A percentile compares a stretch with the other conserved stretches of the same genome.
Conservation (phyloP, 2,329 filamentous ascomycete species). For the Leptodontidium sp. region DNA sequence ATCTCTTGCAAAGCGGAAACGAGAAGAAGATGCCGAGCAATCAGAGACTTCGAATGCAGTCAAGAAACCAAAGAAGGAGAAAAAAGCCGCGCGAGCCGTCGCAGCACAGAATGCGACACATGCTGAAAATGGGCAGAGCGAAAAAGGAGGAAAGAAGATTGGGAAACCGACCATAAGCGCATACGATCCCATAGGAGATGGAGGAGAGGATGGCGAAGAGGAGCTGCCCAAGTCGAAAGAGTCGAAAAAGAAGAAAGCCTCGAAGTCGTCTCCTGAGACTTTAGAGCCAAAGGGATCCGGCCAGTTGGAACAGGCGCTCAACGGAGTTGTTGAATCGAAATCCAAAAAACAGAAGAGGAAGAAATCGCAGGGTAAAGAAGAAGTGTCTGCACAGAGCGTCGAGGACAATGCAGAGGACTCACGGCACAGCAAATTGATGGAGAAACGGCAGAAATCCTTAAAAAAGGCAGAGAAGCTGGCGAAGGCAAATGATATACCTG, state of each 20-base stretch:
- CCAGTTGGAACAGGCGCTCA: not conserved
- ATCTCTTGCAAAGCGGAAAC: slow-evolving; percentile 15
- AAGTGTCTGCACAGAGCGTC: slow-evolving; percentile 1
- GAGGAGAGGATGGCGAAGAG: not conserved
- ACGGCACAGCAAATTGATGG: slow-evolving; percentile 56
- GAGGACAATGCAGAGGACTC: slow-evolving; percentile 30
- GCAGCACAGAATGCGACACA: not conserved
- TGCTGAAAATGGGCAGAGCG: not conserved
- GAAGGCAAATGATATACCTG: slow-evolving; percentile 45
- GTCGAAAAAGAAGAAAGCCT: slow-evolving; percentile 6
- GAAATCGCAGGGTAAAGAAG: slow-evolving; percentile 3
- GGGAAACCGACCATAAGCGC: not conserved
- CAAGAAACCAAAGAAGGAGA: slow-evolving; percentile 29
- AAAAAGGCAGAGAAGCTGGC: slow-evolving; percentile 55
- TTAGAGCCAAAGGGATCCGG: not conserved
- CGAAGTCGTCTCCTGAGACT: not conserved
- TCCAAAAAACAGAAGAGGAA: slow-evolving; percentile 32
- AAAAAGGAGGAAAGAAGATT: not conserved
- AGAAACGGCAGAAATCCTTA: slow-evolving; percentile 64
- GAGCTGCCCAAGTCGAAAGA: not conserved
- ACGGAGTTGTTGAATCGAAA: slow-evolving; percentile 7
- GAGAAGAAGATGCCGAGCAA: slow-evolving; percentile 6
- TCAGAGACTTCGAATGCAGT: not conserved
- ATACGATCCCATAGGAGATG: not conserved
- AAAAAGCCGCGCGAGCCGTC: not conserved